Base-by-base conservation (phyloP, 495 filamentous ascomycete genomes). In the Penicillium longicatenatum region DNA sequence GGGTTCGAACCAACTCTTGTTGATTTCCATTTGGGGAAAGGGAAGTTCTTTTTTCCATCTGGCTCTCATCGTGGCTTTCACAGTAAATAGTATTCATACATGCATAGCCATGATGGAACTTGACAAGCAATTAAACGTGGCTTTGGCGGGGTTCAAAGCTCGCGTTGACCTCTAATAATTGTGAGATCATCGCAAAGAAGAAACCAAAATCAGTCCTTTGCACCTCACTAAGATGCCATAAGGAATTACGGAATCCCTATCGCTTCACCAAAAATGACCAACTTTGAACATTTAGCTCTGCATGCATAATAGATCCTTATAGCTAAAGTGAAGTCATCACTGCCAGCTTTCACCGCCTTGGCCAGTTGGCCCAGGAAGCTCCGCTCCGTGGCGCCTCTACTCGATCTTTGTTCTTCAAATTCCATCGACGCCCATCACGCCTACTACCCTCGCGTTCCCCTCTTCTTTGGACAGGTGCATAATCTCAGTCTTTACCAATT, bases 361-460 rank as follows among this genome's bases (percentile, higher is more conserved):
- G 35, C 44, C 50, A 47, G 50, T 49, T 43, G 43, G 16, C 17
- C 37, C 7, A n/a, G 16, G 16, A 14, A 31, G 46, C 46, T 49
- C 22, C 49, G 17, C 49, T 51, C 7, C 7, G 53, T 59, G 52
- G 61, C 61, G 61, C 31, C 55, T 45, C 30, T 54, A 47, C 37
- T 39, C 37, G 37, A 39, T 16, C 37, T 39, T 39, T n/a, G 37
- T 17, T 39, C 37, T 39, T 17, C 37, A 39, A 39, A n/a, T 39
- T 39, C 14, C 37, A 39, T 39, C 37, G 3, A 30, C 24, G 10
- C 22, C 11, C 8, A 39, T n/a, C 37, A 39, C 37, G 37, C 14
- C 37, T 7, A n/a, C 8, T 16, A 35, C 16, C 37, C 8, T 39
- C 16, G 14, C 17, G 14, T 39, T 39, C 14, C 16, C 30, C 16